phyloP scores from a whole-genome alignment of 129 eudicot genomes.

The Tanacetum coccineum region DNA sequence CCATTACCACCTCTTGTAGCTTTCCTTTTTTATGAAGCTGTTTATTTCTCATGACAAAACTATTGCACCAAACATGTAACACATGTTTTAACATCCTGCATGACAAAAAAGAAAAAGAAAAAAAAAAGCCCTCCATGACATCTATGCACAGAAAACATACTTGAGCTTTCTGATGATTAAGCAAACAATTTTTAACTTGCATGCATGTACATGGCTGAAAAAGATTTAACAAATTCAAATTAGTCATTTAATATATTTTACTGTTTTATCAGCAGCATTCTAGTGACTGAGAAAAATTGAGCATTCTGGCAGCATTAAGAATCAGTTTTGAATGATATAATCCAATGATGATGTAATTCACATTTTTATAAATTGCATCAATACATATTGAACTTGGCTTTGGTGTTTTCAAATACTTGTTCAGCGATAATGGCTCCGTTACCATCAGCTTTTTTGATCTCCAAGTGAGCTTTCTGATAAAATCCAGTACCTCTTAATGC shows the following conservation, averaged over 20 bases:
- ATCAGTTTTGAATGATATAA: not conserved
- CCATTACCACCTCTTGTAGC: not conserved
- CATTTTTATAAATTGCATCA: not conserved
- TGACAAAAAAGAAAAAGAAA: not conserved
- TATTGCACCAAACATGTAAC: too few species aligned
- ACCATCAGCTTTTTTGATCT: constrained; percentile 75
- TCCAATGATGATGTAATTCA: not conserved
- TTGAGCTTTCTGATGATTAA: not conserved
- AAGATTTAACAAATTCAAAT: not conserved
- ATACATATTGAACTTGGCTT: constrained; percentile 43
- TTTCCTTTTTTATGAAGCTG: not conserved
- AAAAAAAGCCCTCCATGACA: not conserved
- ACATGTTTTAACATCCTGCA: not conserved
- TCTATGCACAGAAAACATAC: constrained; percentile 3
- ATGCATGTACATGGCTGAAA: not conserved
- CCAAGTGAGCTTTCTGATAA: constrained; percentile 64
- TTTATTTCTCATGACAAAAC: not conserved
- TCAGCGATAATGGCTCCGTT: constrained; percentile 57
- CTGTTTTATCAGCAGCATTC: not conserved
- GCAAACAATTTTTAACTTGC: not conserved
- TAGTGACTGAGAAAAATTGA: not conserved
- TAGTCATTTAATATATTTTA: constrained; percentile 1
- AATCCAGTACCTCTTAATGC: constrained; percentile 81
- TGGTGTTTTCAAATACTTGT: constrained; percentile 81
- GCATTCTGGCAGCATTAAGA: not conserved